These are phyloP conservation scores for Borovskyia barvae DNA, from an alignment of 208 protist genomes.

Conservation along the genomic window DNA sequence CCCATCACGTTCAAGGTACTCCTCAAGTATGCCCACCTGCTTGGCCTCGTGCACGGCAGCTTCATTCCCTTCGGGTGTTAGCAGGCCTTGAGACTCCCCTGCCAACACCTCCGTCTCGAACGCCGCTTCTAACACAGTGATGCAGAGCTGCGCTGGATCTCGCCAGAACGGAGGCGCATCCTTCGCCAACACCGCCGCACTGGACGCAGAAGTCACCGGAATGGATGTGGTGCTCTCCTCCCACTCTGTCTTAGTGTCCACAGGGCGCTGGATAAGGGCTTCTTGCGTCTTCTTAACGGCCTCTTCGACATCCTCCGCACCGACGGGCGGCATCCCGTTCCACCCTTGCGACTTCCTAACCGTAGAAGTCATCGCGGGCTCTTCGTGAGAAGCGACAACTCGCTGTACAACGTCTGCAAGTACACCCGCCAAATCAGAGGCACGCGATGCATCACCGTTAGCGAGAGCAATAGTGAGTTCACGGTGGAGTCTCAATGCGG, in stretches of 20 bases:
- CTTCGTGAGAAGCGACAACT: conserved; percentile 1
- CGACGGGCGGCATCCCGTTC: conserved; percentile 14
- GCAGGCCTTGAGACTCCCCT: conserved; percentile 27
- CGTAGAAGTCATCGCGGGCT: not conserved
- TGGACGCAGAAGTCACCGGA: not conserved
- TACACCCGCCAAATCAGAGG: conserved; percentile 63
- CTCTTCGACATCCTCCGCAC: conserved; percentile 24
- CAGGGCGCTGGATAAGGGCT: conserved; percentile 19
- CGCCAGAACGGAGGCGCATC: conserved; percentile 45
- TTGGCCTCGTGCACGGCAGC: conserved; percentile 49
- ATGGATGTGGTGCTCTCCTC: not conserved
- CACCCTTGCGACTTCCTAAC: not conserved
- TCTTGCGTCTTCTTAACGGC: conserved; percentile 32
- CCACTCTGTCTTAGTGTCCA: not conserved
- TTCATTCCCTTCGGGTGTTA: conserved; percentile 28
- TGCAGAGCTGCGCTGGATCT: conserved; percentile 38
- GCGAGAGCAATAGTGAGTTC: conserved; percentile 74
- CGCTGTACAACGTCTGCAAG: conserved; percentile 54
- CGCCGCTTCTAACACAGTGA: conserved; percentile 76
- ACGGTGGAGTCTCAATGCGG: conserved; percentile 62
- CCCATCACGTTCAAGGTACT: conserved; percentile 60
- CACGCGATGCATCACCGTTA: conserved; percentile 48
- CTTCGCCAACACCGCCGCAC: not conserved
- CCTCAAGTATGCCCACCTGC: conserved; percentile 61
- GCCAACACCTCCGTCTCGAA: conserved; percentile 72